Evolutionary conservation across 2,329 filamentous ascomycete genomes (phyloP), one percentile per base, ranked within the genome.

Genomic region (Podosphaera fusca): DNA sequence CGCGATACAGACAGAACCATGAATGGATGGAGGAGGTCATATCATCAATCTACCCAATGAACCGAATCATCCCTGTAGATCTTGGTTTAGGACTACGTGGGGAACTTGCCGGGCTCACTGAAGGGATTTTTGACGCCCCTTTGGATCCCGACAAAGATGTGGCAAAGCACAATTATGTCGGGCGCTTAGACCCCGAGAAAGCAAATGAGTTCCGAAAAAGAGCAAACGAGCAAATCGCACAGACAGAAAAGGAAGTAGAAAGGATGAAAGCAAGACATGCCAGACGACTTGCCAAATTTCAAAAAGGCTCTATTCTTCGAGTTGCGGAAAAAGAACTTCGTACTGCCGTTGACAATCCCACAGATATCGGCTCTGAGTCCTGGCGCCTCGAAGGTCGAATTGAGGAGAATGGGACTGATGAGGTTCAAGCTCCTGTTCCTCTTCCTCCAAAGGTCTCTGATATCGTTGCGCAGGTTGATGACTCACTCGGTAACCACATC

Each of bases 21-120:
- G 87, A 95, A 68, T 96, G 90, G 92, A 95, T 98, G 87, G 92
- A 96, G 66, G 90, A 98, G 70, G 82, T 98, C 34, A 78, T 96
- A 56, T 87, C 85, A 0, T 96, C 90, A 1, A 87, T 89, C 0
- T 95, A 95, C 67, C 77, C 84, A 31, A 84, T 90, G 60, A 78
- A 78, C 55, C 87, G 94, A 67, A 94, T 98, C 58, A 80, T 83
- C 7, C 88, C 90, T 0, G 80, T 88, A 2, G 89, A 95, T 67
- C 78, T 96, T 38, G 88, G 88, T 0, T 73, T 96, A 8, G 92
- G 92, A 3, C 76, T 85, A 55, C 85, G 82, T 69, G 92, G 92
- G 42, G 85, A 89, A 68, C 74, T 98, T 29, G 81, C 85, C 31
- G 75, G 78, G 0, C 72, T 96, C 56, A 96, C 92, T 0, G 82